These are phyloP conservation scores for Penicillium janthinellum DNA, from an alignment of 2,329 filamentous ascomycete genomes.

Conservation along the genomic window DNA sequence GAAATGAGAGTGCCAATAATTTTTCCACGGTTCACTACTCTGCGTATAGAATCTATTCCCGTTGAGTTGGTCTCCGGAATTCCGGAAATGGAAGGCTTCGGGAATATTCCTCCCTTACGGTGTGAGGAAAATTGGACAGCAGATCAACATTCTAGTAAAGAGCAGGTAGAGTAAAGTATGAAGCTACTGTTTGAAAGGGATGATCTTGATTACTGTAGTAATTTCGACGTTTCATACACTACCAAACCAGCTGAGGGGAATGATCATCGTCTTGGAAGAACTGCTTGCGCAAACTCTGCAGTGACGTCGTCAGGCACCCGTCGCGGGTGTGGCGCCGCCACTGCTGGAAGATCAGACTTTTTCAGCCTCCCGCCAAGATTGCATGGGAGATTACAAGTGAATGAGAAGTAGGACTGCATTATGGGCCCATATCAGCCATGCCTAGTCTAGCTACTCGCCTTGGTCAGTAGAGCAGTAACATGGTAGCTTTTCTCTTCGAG, in stretches of 20 bases:
- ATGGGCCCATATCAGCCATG: background rate
- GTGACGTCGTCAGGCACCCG: conserved; percentile 13
- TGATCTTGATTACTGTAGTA: too few relatives aligned
- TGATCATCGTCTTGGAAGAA: background rate
- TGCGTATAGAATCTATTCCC: background rate
- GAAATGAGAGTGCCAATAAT: background rate
- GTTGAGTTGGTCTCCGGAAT: background rate
- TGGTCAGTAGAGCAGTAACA: too few relatives aligned
- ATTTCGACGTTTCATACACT: too few relatives aligned
- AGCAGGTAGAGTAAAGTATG: too few relatives aligned
- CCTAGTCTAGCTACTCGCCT: too few relatives aligned
- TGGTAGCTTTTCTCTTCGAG: background rate
- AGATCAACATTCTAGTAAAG: too few relatives aligned
- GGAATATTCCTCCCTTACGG: background rate
- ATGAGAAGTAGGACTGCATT: background rate
- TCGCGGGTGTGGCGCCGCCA: conserved; percentile 21
- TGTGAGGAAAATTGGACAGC: too few relatives aligned
- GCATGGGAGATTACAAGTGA: background rate
- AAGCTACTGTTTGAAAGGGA: too few relatives aligned
- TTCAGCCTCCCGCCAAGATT: background rate
- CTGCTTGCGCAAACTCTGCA: conserved; percentile 12
- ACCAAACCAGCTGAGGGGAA: background rate
- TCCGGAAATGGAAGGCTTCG: background rate
- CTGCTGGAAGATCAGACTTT: conserved; percentile 1
- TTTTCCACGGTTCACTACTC: background rate